These are phyloP conservation scores for Cenchrus purpureus DNA, from an alignment of 176 grass and related monocot species.

Conservation along the genomic window DNA sequence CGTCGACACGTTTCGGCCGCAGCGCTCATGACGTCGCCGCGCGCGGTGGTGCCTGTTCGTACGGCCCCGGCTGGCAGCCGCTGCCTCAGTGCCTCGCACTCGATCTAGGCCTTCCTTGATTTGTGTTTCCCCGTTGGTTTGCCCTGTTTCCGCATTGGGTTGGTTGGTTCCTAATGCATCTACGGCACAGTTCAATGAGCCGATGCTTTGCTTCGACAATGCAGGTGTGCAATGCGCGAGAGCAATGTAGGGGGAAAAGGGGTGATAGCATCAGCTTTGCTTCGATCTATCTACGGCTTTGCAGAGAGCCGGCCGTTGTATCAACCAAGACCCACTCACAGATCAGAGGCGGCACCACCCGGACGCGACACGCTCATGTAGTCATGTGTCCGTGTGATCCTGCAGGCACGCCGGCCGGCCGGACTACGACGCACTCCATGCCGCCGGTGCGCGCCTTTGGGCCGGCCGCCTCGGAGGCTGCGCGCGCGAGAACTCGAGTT, in stretches of 20 bases:
- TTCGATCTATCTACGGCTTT: no score
- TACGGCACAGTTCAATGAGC: no score
- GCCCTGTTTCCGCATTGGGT: not conserved
- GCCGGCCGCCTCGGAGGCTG: not conserved
- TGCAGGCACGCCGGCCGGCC: not conserved
- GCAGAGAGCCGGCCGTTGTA: no score
- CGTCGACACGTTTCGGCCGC: slow-evolving; percentile 17
- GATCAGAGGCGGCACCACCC: no score
- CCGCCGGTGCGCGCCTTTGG: not conserved
- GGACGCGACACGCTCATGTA: not conserved
- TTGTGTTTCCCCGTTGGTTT: not conserved
- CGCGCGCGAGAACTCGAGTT: no score
- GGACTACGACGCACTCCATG: not conserved
- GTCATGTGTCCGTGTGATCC: not conserved
- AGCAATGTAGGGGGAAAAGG: no score
- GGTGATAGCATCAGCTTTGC: no score
- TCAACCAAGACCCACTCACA: no score
- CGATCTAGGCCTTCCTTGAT: not conserved
- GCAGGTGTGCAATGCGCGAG: no score
- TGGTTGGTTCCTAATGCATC: not conserved
- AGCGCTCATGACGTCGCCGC: not conserved
- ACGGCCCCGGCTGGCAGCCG: no score
- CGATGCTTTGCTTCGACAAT: no score
- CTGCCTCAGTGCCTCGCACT: no score
- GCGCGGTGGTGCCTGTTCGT: not conserved